Base-by-base conservation (phyloP, 306 rosid genomes). In the Vicia sativa region DNA sequence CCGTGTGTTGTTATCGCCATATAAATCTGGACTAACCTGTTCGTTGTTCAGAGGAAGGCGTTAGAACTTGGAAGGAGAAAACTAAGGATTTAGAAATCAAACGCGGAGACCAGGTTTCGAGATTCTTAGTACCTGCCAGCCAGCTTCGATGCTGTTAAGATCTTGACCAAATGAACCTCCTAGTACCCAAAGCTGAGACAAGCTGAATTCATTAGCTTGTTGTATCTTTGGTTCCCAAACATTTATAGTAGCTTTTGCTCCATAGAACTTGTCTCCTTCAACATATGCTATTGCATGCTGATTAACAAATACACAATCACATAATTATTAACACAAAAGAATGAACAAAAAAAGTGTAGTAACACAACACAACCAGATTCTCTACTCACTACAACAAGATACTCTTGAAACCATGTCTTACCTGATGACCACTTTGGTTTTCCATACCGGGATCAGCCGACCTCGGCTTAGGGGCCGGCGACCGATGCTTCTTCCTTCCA, bases 81-180 rank as follows among this genome's bases (percentile, higher is more conserved):
- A 25, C 28, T n/a, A 43, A 12, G 28, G 37, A 49, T 31, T 65
- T 9, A 14, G 7, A 35, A 62, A 15, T 35, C 10, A 18, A 35
- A 26, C 10, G 6, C n/a, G 28, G 15, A 9, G 42, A 15, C 2
- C 16, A 5, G 9, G 65, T 16, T 16, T 59, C 14, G 29, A 37
- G 65, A 37, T 60, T 38, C 9, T 11, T 7, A 10, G 45, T 82
- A 93, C 99, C 99, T 95, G 99, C 99, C 99, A 95, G 52, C 99
- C 99, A 68, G 99, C 99, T 87, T 95, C 99, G 75, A 95, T 91
- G 87, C 99, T 95, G 83, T 95, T 95, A 5, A 95, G 91, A 79
- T 95, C 99, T 87, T 90, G 86, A 71, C 99, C 99, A 67, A 95
- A 95, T 41, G 99, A 83, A 34, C 99, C 99, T 54, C 99, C 99